Base-by-base conservation (phyloP, 768 basidiomycete genomes). In the Solioccasus polychromus region DNA sequence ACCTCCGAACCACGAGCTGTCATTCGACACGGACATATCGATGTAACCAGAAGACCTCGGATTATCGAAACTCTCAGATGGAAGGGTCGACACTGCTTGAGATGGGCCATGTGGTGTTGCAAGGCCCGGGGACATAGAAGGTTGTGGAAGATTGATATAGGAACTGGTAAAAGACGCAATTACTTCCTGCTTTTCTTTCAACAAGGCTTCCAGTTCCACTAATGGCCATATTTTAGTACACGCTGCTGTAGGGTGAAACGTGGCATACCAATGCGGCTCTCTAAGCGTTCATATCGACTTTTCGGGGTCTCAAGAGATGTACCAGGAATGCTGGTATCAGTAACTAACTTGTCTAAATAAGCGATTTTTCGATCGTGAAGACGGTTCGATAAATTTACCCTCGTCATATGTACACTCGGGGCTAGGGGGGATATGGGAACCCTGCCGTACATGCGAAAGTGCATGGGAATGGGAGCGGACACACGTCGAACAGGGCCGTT, bases 321-420 rank as follows among this genome's bases (percentile, higher is more conserved):
- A 1, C 61, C 44, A 45, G 51, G 18, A 17, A 49, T 24, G 61
- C 61, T 48, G 77, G 74, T 31, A 68, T 63, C 31, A 14, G 45
- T 34, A 36, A 73, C 77, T 80, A 17, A 11, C 14, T 47, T n/a
- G 18, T 18, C 40, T 20, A 18, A 22, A 35, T 44, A n/a, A 48
- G 39, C 25, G 25, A 12, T 30, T 38, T 31, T n/a, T n/a, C n/a
- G n/a, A 39, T 25, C 34, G 19, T 40, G 34, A 19, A 35, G 22
- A 32, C 17, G 26, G 14, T 26, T 38, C n/a, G 23, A 51, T 35
- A 41, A 41, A 35, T 44, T 37, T 57, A 82, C 83, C 68, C 51
- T 88, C 87, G 53, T 88, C 86, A 50, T 79, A 88, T n/a, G 85
- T 88, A 58, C 87, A 89, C 44, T 84, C 81, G 11, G 82, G 84